Conservation (phyloP, 257 asterid species). For the Nyctanthes arbortristis region DNA sequence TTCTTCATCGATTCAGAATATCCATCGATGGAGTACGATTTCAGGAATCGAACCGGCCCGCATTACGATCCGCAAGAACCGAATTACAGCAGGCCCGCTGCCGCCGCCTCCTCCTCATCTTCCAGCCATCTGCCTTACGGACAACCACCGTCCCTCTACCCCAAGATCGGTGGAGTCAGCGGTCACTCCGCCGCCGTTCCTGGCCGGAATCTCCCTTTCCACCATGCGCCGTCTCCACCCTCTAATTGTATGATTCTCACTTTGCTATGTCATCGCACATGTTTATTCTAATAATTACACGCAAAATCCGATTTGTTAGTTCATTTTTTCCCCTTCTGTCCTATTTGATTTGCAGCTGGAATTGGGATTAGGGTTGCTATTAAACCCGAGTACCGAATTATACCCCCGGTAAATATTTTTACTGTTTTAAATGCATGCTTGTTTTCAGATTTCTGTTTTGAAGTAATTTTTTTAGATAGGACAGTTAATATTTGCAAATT, state of each 20-base stretch:
- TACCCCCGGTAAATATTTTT: constrained; percentile 53
- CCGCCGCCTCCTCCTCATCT: constrained; percentile 39
- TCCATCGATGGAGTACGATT: constrained; percentile 49
- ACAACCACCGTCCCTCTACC: constrained; percentile 45
- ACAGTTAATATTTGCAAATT: neutral
- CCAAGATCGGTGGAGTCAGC: constrained; percentile 48
- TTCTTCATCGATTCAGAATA: too few relatives aligned
- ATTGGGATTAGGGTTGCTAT: constrained; percentile 62
- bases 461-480: neutral
- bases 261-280: neutral
- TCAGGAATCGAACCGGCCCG: constrained; percentile 36
- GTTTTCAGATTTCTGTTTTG: too few relatives aligned
- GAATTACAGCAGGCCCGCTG: constrained; percentile 32
- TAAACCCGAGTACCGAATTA: constrained; percentile 58
- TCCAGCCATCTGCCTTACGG: constrained; percentile 38
- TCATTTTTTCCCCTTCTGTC: constrained; percentile 3
- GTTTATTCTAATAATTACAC: neutral
- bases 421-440: neutral
- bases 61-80: constrained; percentile 36
- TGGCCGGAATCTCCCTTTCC: constrained; percentile 51
- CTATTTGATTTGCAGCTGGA: constrained; percentile 47
- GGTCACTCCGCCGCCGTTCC: constrained; percentile 34
- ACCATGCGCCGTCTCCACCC: constrained; percentile 48
- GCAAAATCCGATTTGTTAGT: neutral
- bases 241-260: constrained; percentile 27